These are phyloP conservation scores for Sambucus nigra DNA, from an alignment of 129 eudicot species.

Conservation along the genomic window DNA sequence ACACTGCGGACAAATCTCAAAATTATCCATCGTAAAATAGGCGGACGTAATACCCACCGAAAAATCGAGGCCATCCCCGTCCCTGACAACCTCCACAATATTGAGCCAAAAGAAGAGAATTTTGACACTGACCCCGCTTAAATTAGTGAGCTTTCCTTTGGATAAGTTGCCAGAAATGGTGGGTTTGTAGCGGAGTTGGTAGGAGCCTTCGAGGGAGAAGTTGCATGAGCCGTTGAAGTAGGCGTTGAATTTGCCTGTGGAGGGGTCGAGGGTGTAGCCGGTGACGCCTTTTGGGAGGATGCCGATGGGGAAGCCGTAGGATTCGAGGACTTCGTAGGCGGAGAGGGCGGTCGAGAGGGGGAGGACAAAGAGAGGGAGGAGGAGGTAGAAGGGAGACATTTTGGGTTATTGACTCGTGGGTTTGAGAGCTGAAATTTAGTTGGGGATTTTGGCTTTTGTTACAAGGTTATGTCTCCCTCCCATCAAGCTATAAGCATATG, in stretches of 20 bases:
- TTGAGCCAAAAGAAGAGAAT: constrained; percentile 57
- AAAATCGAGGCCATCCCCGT: constrained; percentile 45
- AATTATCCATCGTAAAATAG: constrained; percentile 51
- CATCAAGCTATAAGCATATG: too few relatives aligned
- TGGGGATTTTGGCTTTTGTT: too few relatives aligned
- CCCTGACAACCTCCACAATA: constrained; percentile 50
- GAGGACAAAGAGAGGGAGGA: constrained; percentile 13
- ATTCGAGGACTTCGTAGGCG: constrained; percentile 49
- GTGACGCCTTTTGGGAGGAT: constrained; percentile 58
- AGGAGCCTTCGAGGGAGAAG: constrained; percentile 59
- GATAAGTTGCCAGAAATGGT: constrained; percentile 47
- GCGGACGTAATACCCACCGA: constrained; percentile 74
- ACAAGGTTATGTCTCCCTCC: too few relatives aligned
- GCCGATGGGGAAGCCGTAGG: constrained; percentile 62
- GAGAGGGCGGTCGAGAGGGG: constrained; percentile 18
- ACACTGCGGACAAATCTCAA: constrained; percentile 61
- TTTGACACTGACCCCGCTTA: constrained; percentile 61
- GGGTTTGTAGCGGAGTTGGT: constrained; percentile 52
- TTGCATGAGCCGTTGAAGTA: constrained; percentile 48
- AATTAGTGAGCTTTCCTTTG: constrained; percentile 26
- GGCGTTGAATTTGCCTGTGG: constrained; percentile 54
- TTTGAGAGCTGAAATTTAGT: too few relatives aligned
- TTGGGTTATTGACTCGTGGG: constrained; percentile 17
- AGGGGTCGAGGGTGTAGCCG: constrained; percentile 45
- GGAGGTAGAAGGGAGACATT: constrained; percentile 18